Evolutionary conservation across 345 rosid species (phyloP).

Genomic region (Populus pruinosa): DNA sequence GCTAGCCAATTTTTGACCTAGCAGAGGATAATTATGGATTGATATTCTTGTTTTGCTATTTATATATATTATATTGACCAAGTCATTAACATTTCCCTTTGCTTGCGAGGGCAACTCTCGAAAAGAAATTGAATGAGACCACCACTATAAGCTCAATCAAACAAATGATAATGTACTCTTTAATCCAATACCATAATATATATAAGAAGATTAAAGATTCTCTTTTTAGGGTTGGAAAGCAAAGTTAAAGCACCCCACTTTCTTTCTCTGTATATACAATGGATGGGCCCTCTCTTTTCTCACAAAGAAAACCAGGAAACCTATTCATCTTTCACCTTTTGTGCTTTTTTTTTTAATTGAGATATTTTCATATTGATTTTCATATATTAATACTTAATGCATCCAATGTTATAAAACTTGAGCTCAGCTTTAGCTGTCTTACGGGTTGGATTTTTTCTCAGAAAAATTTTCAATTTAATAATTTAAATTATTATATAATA

Average conservation of each 20-base stretch:
- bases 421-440: no score
- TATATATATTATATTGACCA: conserved; percentile 1
- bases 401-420: no score
- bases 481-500: rapidly evolving
- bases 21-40: not conserved
- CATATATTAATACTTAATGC: not conserved
- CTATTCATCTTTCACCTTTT: not conserved
- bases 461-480: no score
- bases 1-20: no score
- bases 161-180: conserved; percentile 5
- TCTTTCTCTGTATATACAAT: not conserved
- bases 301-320: not conserved
- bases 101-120: not conserved
- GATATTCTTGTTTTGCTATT: not conserved
- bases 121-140: conserved; percentile 12
- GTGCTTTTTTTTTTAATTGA: not conserved
- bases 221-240: conserved; percentile 8
- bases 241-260: conserved; percentile 12
- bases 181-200: not conserved
- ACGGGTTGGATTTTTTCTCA: no score
- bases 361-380: not conserved
- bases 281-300: conserved; percentile 2
- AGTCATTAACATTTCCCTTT: not conserved
- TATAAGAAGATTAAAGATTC: conserved; percentile 4
- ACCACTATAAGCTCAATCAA: conserved; percentile 13